These are phyloP conservation scores for Solanum hybrid DNA, from an alignment of 305 asterid species.

Conservation along the genomic window DNA sequence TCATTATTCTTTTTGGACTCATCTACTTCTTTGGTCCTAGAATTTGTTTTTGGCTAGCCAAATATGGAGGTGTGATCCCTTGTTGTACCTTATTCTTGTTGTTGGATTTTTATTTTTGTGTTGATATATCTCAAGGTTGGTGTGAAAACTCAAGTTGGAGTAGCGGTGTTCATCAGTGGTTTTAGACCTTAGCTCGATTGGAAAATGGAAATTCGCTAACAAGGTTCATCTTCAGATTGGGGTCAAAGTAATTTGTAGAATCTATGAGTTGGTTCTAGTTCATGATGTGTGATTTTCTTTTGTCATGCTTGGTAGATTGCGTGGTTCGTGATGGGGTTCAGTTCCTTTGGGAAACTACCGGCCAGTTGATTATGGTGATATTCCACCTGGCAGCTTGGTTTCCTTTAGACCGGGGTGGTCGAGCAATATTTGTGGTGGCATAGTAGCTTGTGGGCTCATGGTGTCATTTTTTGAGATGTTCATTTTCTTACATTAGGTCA, in stretches of 20 bases:
- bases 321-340: not conserved
- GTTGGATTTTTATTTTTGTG: not conserved
- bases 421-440: not conserved
- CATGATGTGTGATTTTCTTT: not conserved
- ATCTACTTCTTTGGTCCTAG: not conserved
- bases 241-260: not conserved
- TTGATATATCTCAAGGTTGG: not conserved
- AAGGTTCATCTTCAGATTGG: not conserved
- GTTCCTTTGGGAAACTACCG: not conserved
- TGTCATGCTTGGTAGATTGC: not conserved
- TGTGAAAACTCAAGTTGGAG: not conserved
- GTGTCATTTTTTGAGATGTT: not conserved
- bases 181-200: not conserved
- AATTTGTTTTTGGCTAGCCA: not conserved
- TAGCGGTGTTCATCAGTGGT: not conserved
- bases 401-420: too few relatives aligned
- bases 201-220: not conserved
- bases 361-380: not conserved
- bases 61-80: not conserved
- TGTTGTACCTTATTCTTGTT: not conserved
- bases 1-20: not conserved
- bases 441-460: not conserved
- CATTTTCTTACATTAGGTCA: not conserved
- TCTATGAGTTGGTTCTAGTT: not conserved
- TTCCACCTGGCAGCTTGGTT: not conserved